Evolutionary conservation across 2,329 filamentous ascomycete genomes (phyloP).

Genomic region (Trichoderma harzianum): DNA sequence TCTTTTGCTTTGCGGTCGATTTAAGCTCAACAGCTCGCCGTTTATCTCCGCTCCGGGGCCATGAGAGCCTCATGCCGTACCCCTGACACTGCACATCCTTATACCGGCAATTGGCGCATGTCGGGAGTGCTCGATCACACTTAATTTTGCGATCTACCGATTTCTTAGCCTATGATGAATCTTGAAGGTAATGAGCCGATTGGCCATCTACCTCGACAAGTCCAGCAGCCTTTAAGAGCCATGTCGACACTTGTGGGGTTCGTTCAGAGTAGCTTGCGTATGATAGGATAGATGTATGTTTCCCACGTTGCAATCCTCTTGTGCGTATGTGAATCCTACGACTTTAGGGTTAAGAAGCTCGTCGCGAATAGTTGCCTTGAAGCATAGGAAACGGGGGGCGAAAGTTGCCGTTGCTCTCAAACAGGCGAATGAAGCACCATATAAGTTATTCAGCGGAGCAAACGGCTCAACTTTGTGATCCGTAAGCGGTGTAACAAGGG

Average conservation of each 20-base stretch:
- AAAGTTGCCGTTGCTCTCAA: not conserved
- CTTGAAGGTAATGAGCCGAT: not conserved
- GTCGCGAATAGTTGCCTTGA: not conserved
- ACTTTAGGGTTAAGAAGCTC: not conserved
- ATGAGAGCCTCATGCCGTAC: conserved; percentile 4
- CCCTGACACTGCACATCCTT: not conserved
- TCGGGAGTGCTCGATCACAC: not conserved
- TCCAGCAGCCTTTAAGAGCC: conserved; percentile 2
- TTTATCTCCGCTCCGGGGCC: not conserved
- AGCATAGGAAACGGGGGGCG: not conserved
- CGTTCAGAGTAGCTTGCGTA: not conserved
- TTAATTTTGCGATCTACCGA: conserved; percentile 9
- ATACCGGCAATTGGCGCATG: not conserved
- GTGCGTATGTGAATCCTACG: not conserved
- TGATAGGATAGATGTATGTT: not conserved
- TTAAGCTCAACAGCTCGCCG: conserved; percentile 2
- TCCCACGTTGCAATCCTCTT: not conserved
- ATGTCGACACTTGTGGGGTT: not conserved
- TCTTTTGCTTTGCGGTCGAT: not conserved
- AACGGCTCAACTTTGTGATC: not conserved
- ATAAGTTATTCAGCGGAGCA: not conserved
- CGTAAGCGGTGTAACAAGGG: not conserved
- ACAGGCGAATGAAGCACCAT: not conserved
- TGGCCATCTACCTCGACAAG: not conserved
- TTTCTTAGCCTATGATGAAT: not conserved